Conservation (phyloP, 306 rosid species). For the cucumber (Cucumis sativus) region DNA sequence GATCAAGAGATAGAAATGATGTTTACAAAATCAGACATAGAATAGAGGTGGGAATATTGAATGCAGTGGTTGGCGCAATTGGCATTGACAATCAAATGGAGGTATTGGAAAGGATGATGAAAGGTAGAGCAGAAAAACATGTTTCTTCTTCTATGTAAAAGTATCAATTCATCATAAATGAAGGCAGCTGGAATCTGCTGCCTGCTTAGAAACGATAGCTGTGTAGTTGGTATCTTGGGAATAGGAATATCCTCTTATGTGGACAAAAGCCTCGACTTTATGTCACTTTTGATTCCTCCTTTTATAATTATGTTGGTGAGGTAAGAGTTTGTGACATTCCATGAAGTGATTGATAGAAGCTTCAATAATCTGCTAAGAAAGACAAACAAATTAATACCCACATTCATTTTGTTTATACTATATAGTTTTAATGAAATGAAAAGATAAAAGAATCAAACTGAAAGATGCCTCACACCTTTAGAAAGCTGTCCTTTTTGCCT, state of each 20-base stretch:
- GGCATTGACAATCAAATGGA: background rate
- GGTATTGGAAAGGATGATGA: background rate
- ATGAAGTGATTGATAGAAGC: background rate
- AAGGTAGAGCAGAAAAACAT: background rate
- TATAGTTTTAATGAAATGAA: no score
- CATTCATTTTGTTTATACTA: no score
- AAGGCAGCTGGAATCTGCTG: background rate
- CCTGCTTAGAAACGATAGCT: background rate
- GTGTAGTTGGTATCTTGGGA: background rate
- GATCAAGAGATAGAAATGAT: background rate
- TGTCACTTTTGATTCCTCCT: background rate
- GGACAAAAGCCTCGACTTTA: background rate
- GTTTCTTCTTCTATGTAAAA: background rate
- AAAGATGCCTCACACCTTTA: no score
- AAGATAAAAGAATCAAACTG: background rate
- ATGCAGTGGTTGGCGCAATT: background rate
- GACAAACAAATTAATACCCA: background rate
- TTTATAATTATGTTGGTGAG: background rate
- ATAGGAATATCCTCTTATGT: background rate
- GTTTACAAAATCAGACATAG: no score
- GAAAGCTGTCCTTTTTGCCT: no score
- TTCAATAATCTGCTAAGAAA: background rate
- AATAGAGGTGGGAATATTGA: background rate
- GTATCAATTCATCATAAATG: conserved; percentile 1
- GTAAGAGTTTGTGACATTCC: background rate